Evolutionary conservation across 2,329 filamentous ascomycete genomes (phyloP), one percentile per base, ranked within the genome.

Genomic region (Tothia fuscella): DNA sequence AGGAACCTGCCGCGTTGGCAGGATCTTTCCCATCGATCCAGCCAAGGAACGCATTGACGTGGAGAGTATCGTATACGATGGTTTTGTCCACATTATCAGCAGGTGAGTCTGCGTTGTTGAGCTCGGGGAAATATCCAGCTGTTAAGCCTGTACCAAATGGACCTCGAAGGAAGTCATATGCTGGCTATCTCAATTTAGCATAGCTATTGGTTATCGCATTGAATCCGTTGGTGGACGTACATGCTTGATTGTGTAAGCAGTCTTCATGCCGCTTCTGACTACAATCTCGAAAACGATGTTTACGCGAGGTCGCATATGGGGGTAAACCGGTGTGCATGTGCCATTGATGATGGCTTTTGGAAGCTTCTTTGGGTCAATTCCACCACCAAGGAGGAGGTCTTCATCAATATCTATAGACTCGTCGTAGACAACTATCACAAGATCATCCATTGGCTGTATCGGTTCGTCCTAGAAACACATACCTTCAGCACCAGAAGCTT

Each of bases 71-170:
- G 38, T 55, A 56, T 6, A 43, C 47, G 31, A 56, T 56, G 10
- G 47, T 10, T 10, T 13, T 19, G 10, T 13, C 17, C 10, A 34
- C 53, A n/a, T 46, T 46, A 12, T 49, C 40, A 13, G 54, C 40
- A 26, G 45, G 50, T 12, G 41, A 42, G n/a, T 41, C 32, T 17
- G 50, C 45, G 20, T 47, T 29, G 12, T 32, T 29, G 29, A 57
- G 56, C 42, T 57, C 54, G 6, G 54, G 54, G 38, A 57, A 57
- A 42, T 57, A 57, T 10, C 53, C 54, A n/a, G 45, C 42, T n/a
- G 48, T 50, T 16, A 57, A 44, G 25, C 54, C 54, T 16, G 43
- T 53, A 16, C 55, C 54, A 22, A 44, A 48, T 17, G 54, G 54
- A 3, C 54, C 54, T 14, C 52, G 42, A 17, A 57, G 50, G 20